Evolutionary conservation across 2,329 filamentous ascomycete genomes (phyloP).

Genomic region (Aspergillus japonicus): DNA sequence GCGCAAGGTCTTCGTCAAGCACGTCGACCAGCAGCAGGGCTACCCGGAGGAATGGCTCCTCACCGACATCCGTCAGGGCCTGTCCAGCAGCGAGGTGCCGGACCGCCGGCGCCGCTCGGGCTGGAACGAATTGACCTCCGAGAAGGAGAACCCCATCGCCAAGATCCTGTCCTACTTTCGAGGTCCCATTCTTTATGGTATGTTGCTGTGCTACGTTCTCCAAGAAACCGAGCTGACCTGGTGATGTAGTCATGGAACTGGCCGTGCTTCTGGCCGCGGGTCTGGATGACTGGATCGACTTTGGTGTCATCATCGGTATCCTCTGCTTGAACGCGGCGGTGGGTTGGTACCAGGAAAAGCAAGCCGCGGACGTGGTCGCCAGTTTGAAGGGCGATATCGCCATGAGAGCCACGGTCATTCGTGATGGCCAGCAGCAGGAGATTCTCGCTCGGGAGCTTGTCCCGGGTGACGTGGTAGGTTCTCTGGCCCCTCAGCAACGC

Average conservation of each 20-base stretch:
- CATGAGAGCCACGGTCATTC: slow-evolving; percentile 67
- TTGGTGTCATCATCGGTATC: slow-evolving; percentile 76
- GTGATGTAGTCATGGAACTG: slow-evolving; percentile 63
- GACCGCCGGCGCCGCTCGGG: slow-evolving; percentile 63
- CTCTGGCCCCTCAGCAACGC: neutral
- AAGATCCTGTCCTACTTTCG: slow-evolving; percentile 74
- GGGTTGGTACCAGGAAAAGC: slow-evolving; percentile 80
- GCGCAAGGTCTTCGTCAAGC: slow-evolving; percentile 30
- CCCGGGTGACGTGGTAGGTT: slow-evolving; percentile 70
- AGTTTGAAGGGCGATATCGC: slow-evolving; percentile 76
- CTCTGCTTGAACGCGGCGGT: slow-evolving; percentile 71
- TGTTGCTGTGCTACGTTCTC: slow-evolving; percentile 27
- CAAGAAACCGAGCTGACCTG: slow-evolving; percentile 15
- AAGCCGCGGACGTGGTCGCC: slow-evolving; percentile 74
- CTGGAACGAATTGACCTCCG: slow-evolving; percentile 73
- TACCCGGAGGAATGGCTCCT: slow-evolving; percentile 65
- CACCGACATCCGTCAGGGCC: slow-evolving; percentile 66
- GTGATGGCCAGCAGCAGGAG: slow-evolving; percentile 64
- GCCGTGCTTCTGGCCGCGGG: slow-evolving; percentile 71
- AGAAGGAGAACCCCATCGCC: slow-evolving; percentile 72
- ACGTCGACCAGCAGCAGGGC: slow-evolving; percentile 26
- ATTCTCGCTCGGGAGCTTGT: slow-evolving; percentile 71
- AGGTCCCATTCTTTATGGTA: slow-evolving; percentile 74
- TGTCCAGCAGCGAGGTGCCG: slow-evolving; percentile 59
- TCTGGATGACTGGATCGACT: slow-evolving; percentile 73